Evolutionary conservation across 1,139 yeast genomes (phyloP), one percentile per base, ranked within the genome.

Genomic region (Candida buenavistaensis): DNA sequence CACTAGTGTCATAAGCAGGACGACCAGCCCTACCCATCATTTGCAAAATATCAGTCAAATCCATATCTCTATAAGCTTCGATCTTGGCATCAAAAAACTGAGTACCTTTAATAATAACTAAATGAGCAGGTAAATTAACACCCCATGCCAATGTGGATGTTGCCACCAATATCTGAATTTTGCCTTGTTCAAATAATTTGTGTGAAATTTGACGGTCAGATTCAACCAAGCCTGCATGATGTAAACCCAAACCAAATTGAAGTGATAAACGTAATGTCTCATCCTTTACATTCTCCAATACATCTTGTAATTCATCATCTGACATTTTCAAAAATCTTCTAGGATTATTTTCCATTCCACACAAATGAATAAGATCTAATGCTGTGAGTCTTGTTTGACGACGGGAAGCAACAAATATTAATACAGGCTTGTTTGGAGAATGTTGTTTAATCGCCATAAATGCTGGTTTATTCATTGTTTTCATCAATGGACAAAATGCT

Each of bases 81-180:
- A 82, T 81, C 54, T 85, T 85, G 9, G 89, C 80, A 56, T 86
- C 95, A 53, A 81, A 86, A 50, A 82, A 85, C 52, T 86, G 94
- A 0, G 98, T 92, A 25, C 97, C 97, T 57, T 92, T 92, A 44
- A 92, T 86, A 33, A 92, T 80, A 6, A 92, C 98, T 50, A 92
- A 67, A 63, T 89, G 92, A 0, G 97, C 97, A 1, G 97, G 97
- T 44, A 92, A 71, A 53, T 92, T 92, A 26, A 92, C 97, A 51
- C 97, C 97, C 94, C 97, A 89, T 0, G 97, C 98, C 48, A 94
- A 72, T 1, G 98, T 92, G 14, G 96, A 85, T 0, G 99, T 92
- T 0, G 98, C 97, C 37, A 94, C 77, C 40, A 92, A 71, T 38
- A 92, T 82, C 62, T 92, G 98, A 32, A 92, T 81, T 55, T 88